phyloP scores from a whole-genome alignment of 148 eudicot genomes.

The Camellia japonica region DNA sequence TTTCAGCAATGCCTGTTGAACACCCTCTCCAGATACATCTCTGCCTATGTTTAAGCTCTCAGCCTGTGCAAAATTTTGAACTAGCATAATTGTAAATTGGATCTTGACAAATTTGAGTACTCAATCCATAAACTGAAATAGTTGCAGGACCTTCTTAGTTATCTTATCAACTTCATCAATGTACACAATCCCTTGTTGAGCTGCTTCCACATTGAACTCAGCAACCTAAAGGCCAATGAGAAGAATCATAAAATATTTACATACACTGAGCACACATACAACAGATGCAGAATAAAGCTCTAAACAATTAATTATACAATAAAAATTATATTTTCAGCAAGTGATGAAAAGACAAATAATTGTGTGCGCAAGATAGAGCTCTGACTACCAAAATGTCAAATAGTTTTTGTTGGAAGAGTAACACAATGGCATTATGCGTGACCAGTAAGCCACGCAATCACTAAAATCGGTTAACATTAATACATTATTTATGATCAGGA shows the following conservation, averaged over 20 bases:
- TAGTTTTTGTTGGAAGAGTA: background rate
- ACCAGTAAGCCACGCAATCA: background rate
- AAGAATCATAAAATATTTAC: background rate
- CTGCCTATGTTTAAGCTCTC: conserved; percentile 40
- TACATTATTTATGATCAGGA: background rate
- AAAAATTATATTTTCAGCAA: background rate
- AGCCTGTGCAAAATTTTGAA: conserved; percentile 21
- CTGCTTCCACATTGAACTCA: conserved; percentile 41
- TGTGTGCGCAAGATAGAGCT: background rate
- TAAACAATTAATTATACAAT: background rate
- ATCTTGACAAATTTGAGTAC: background rate
- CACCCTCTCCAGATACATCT: conserved; percentile 52
- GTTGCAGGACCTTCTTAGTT: conserved; percentile 33
- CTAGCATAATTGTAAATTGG: background rate
- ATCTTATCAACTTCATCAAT: conserved; percentile 52
- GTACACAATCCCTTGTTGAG: conserved; percentile 47
- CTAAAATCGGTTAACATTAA: background rate
- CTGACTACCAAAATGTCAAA: background rate
- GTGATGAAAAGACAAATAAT: background rate
- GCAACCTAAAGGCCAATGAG: conserved; percentile 29
- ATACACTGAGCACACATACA: background rate
- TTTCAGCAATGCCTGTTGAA: conserved; percentile 44
- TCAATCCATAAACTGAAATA: conserved; percentile 15
- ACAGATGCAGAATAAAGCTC: background rate
- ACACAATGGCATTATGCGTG: background rate